phyloP scores from a whole-genome alignment of 805 yeast species.

The Middelhovenomyces tepae region DNA sequence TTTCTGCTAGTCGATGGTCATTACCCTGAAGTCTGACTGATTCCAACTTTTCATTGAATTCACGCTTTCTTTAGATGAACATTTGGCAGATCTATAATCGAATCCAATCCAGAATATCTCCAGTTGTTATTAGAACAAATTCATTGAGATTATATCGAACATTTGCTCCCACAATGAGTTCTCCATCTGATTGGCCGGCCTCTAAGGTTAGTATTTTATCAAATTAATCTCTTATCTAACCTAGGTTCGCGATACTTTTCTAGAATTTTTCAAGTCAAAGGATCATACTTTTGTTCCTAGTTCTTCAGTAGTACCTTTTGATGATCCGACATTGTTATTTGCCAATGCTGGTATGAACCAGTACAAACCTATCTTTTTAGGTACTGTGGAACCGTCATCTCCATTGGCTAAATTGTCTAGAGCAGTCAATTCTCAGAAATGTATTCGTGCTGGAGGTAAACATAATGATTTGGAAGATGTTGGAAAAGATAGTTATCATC shows the following conservation, averaged over 20 bases:
- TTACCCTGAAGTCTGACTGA: no score
- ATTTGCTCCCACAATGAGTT: no score
- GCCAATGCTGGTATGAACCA: slow-evolving; percentile 99
- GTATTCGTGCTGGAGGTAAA: slow-evolving; percentile 99
- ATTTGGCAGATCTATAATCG: no score
- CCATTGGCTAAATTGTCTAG: slow-evolving; percentile 77
- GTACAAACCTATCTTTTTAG: slow-evolving; percentile 93
- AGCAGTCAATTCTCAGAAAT: slow-evolving; percentile 93
- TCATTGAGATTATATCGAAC: no score
- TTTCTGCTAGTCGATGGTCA: no score
- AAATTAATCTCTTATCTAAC: no score
- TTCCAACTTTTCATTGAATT: no score
- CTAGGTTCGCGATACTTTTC: slow-evolving; percentile 72
- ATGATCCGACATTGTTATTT: slow-evolving; percentile 92
- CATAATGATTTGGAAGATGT: slow-evolving; percentile 96
- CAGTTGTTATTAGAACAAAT: no score
- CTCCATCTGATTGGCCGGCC: slow-evolving; percentile 25
- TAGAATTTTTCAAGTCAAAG: slow-evolving; percentile 61
- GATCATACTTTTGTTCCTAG: slow-evolving; percentile 82
- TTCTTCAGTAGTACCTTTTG: slow-evolving; percentile 93
- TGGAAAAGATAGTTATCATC: slow-evolving; percentile 96
- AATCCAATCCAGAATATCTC: no score
- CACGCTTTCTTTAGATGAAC: no score
- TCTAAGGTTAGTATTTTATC: no score
- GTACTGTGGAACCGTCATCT: slow-evolving; percentile 92